Conservation (phyloP, 2,329 filamentous ascomycete genomes). For the Ascochyta lentis region DNA sequence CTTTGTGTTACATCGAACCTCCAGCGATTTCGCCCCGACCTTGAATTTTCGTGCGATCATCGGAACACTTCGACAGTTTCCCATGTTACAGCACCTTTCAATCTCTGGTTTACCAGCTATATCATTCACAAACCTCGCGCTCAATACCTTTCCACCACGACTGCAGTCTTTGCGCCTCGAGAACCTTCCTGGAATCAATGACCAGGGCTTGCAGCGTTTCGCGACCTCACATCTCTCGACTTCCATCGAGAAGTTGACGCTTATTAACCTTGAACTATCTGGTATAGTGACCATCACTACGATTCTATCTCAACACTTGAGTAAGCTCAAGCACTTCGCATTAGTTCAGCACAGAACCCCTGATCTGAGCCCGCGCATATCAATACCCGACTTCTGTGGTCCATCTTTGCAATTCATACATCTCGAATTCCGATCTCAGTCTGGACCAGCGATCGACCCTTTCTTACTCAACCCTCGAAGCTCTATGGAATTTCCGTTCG, state of each 20-base stretch:
- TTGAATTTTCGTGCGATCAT: conserved; percentile 63
- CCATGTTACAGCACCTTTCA: conserved; percentile 60
- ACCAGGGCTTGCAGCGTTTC: conserved; percentile 61
- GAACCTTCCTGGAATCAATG: conserved; percentile 62
- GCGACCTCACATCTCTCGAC: conserved; percentile 54
- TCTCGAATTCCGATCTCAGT: conserved; percentile 61
- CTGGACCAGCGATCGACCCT: conserved; percentile 21
- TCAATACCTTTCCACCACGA: conserved; percentile 58
- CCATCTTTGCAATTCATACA: conserved; percentile 60
- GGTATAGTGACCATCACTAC: conserved; percentile 60
- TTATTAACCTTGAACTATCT: conserved; percentile 62
- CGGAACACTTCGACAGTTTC: conserved; percentile 60
- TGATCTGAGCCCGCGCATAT: conserved; percentile 50
- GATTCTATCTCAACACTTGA: conserved; percentile 55
- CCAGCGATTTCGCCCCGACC: conserved; percentile 40
- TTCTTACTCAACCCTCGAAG: conserved; percentile 7
- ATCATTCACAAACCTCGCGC: conserved; percentile 62
- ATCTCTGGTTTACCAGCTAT: conserved; percentile 61
- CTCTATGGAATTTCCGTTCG: conserved; percentile 25
- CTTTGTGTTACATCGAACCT: conserved; percentile 55
- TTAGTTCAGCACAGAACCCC: conserved; percentile 61
- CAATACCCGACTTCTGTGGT: conserved; percentile 58
- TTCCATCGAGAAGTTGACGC: conserved; percentile 55
- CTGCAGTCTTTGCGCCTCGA: conserved; percentile 63
- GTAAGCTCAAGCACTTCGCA: conserved; percentile 57